Percentiles rank a stretch among this genome's conserved stretches.
Evolutionary conservation across 352 stramenopile genomes (phyloP).

Genomic region (Poterioochromonas sp.): DNA sequence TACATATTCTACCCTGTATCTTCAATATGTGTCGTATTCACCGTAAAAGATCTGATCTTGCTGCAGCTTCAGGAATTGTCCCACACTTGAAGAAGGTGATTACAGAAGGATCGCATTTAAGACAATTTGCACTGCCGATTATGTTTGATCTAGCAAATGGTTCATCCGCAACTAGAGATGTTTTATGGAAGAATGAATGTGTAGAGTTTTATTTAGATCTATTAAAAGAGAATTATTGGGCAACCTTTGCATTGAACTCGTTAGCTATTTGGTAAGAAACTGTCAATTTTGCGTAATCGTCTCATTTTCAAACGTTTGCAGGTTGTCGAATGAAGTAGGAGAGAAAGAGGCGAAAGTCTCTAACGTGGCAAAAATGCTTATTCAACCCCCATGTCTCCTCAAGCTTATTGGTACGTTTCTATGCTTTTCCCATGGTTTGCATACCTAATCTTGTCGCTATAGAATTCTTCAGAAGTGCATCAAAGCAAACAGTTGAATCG

Average conservation of each 20-base stretch:
- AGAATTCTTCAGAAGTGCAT: conserved; percentile 52
- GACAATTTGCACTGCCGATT: conserved; percentile 79
- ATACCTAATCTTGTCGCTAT: conserved; percentile 38
- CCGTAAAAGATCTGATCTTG: conserved; percentile 63
- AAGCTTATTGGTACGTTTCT: conserved; percentile 27
- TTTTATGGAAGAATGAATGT: conserved; percentile 68
- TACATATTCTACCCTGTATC: conserved; percentile 76
- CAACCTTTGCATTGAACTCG: conserved; percentile 72
- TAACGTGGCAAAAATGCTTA: not conserved
- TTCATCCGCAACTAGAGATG: conserved; percentile 61
- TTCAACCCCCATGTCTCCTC: conserved; percentile 58
- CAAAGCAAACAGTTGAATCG: conserved; percentile 37
- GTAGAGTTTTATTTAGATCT: conserved; percentile 71
- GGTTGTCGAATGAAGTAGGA: not conserved
- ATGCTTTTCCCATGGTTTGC: conserved; percentile 35
- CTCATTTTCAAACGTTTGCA: not conserved
- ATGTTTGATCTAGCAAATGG: conserved; percentile 79
- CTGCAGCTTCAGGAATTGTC: conserved; percentile 72
- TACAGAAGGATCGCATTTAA: conserved; percentile 63
- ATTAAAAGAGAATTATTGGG: conserved; percentile 74
- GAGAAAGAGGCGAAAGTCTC: no score
- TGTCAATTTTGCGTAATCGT: not conserved
- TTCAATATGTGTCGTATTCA: conserved; percentile 85
- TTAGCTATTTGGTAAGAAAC: conserved; percentile 57
- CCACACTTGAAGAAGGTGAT: conserved; percentile 76